phyloP scores from a whole-genome alignment of 1,139 yeast genomes.

The Kluyveromyces sp. region DNA sequence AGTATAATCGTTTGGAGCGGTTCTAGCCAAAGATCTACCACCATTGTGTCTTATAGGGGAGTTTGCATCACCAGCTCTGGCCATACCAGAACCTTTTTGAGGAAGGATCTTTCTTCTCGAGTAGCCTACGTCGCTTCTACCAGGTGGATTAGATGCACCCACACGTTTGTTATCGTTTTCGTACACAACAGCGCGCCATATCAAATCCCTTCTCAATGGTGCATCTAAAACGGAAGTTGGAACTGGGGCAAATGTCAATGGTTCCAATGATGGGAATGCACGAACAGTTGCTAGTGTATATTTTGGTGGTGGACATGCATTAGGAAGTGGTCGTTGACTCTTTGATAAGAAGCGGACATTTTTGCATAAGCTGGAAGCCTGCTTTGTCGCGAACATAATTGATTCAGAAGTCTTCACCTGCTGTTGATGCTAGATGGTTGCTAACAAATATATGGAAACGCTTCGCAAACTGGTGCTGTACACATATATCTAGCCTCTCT shows the following conservation, averaged over 20 bases:
- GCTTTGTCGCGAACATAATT: slow-evolving; percentile 7
- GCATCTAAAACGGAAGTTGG: slow-evolving; percentile 58
- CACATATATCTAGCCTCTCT: background rate
- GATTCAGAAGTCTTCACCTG: background rate
- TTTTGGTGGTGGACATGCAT: slow-evolving; percentile 47
- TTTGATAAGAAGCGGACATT: background rate
- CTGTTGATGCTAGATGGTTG: background rate
- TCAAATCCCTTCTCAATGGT: slow-evolving; percentile 80
- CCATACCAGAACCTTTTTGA: slow-evolving; percentile 92
- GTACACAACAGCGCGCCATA: slow-evolving; percentile 90
- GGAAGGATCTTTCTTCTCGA: slow-evolving; percentile 76
- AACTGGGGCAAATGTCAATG: slow-evolving; percentile 66
- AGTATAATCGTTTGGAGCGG: slow-evolving; percentile 85
- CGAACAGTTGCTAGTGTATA: slow-evolving; percentile 78
- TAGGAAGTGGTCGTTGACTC: slow-evolving; percentile 13
- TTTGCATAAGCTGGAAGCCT: slow-evolving; percentile 7
- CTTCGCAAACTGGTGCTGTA: background rate
- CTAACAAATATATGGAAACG: background rate
- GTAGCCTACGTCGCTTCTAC: slow-evolving; percentile 80
- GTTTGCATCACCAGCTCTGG: slow-evolving; percentile 93
- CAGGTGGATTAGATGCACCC: slow-evolving; percentile 79
- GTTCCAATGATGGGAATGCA: slow-evolving; percentile 84
- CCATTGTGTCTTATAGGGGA: slow-evolving; percentile 90
- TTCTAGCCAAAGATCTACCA: slow-evolving; percentile 82
- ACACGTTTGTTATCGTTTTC: slow-evolving; percentile 89